Evolutionary conservation across 805 yeast species (phyloP), one percentile per base, ranked within the genome.

Genomic region (Cyberlindnera meyerae): DNA sequence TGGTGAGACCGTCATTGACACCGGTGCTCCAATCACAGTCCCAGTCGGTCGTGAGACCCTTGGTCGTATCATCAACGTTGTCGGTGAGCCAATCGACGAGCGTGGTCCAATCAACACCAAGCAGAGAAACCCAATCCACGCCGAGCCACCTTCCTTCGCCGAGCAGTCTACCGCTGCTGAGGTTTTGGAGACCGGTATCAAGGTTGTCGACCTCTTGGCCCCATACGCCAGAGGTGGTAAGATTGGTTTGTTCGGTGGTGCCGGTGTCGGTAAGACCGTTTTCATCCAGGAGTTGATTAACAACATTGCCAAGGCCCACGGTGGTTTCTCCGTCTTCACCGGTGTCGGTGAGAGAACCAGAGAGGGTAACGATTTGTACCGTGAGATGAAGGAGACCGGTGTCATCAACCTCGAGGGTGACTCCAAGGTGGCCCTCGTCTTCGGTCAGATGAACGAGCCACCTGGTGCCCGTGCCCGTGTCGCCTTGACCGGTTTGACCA

Each of bases 321-420:
- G 97, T 87, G 97, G 97, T 84, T 90, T 90, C 95, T 90, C 97
- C 42, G 97, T 90, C 57, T 90, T 90, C 83, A 84, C 96, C 62
- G 98, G 98, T 88, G 98, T 90, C 73, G 98, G 98, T 82, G 98
- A 93, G 79, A 85, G 98, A 77, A 90, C 98, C 77, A 93, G 98
- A 85, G 98, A 90, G 79, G 98, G 98, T 87, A 93, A 90, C 80
- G 98, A 90, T 82, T 82, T 90, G 72, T 90, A 90, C 95, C 94
- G 96, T 81, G 98, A 93, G 77, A 93, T 93, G 98, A 87, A 82
- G 67, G 98, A 93, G 79, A 90, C 98, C 56, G 97, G 97, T 80
- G 97, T 93, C 75, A 93, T 93, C 73, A 88, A 93, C 85, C 79
- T 90, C 60, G 97, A 93, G 68, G 98, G 98, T 72, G 97, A 93